Base-by-base conservation (phyloP, 2,329 filamentous ascomycete genomes). In the Colletotrichum graminicola region DNA sequence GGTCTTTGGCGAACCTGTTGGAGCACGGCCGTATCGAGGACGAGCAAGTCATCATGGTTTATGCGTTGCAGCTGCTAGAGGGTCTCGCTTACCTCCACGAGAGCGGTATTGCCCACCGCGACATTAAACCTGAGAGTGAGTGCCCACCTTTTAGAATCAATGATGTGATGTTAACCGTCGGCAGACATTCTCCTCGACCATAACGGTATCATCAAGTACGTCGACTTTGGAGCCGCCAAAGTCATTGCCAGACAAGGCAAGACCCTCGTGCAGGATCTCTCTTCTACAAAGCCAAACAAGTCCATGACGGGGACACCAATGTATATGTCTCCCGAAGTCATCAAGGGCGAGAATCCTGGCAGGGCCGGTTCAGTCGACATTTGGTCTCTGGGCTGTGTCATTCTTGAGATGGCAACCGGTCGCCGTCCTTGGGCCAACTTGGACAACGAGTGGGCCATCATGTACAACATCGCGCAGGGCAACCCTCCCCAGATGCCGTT, bases 301-400 rank as follows among this genome's bases (percentile, higher is more conserved):
- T 96, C 93, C 45, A 98, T 98, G 91, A 97, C 95, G 26, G 96
- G 96, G 76, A 99, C 96, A 14, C 96, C 96, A 3, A 99, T 99
- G 96, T 99, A 99, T 86, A 99, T 99, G 96, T 98, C 96, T 8
- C 96, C 96, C 6, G 96, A 99, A 84, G 94, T 98, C 51, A 98
- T 99, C 84, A 97, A 95, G 78, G 96, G 96, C 67, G 92, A 95
- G 75, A 91, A 91, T 79, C 85, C 91, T 16, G 93, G 93, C 66
- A 92, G 93, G 75, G 92, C 94, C 70, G 95, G 95, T 49, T 92
- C 95, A 3, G 94, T 97, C 55, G 95, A 99, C 79, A 91, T 98
- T 73, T 99, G 95, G 95, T 98, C 95, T 3, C 87, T 99, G 3
- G 95, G 96, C 65, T 99, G 96, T 79, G 96, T 99, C 47, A 94